Percentiles rank a stretch among this genome's conserved stretches.
Evolutionary conservation across 208 protist genomes (phyloP).

Genomic region (Phytomonas sp.): DNA sequence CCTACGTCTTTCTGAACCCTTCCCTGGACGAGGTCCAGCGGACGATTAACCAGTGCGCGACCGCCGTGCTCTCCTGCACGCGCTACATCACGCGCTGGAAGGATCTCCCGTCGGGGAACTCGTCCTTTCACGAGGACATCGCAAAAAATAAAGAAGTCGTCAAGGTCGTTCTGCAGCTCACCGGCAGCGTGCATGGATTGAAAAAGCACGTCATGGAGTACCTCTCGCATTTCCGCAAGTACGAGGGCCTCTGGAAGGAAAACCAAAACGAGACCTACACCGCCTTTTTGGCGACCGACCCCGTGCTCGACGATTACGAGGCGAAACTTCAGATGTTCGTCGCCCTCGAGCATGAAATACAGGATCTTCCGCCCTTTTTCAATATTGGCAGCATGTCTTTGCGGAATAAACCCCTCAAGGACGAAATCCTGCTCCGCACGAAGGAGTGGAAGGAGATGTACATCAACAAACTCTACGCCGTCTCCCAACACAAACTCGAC

Average conservation of each 20-base stretch:
- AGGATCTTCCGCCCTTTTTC: conserved; percentile 68
- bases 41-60: conserved; percentile 92
- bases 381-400: conserved; percentile 91
- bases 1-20: conserved; percentile 89
- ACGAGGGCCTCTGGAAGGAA: conserved; percentile 93
- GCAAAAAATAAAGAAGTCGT: conserved; percentile 92
- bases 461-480: conserved; percentile 89
- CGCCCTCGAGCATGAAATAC: conserved; percentile 87
- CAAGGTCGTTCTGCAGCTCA: conserved; percentile 91
- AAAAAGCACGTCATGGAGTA: conserved; percentile 93
- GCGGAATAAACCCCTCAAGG: conserved; percentile 91
- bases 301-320: conserved; percentile 91
- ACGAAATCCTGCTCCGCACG: conserved; percentile 83
- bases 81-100: conserved; percentile 86
- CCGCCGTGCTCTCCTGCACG: conserved; percentile 86
- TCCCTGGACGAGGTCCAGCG: conserved; percentile 93
- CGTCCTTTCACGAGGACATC: conserved; percentile 91
- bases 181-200: conserved; percentile 86
- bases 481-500: conserved; percentile 86
- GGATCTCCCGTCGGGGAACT: conserved; percentile 15
- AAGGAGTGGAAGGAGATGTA: conserved; percentile 93
- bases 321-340: conserved; percentile 86
- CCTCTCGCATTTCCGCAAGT: conserved; percentile 85
- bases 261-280: conserved; percentile 92
- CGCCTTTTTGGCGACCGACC: conserved; percentile 72